Evolutionary conservation across 805 yeast species (phyloP), one percentile per base, ranked within the genome.

Genomic region (Saccharomyces mikatae): DNA sequence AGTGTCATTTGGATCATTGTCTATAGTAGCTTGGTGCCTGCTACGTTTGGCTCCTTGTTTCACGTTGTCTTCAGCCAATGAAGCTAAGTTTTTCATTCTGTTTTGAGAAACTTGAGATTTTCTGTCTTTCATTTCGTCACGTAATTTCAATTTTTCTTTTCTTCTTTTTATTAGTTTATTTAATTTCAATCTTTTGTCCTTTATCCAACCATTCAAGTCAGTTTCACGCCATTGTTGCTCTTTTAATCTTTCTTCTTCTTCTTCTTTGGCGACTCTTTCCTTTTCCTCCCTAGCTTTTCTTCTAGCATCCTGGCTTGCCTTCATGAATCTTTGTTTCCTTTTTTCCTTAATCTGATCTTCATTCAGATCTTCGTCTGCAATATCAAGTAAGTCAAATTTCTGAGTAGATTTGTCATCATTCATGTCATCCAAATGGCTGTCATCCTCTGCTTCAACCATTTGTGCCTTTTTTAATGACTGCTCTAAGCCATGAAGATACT

Each of bases 81-180:
- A 85, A 0, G 97, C 96, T 51, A 92, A 83, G 58, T 82, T 85
- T 67, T 87, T 89, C 97, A 92, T 91, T 63, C 98, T 76, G 71
- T 84, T 81, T 71, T 92, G 97, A 1, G 96, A 89, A 28, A 96
- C 96, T 56, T 81, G 81, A 2, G 97, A 90, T 68, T 90, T 90
- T 60, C 98, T 78, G 71, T 91, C 96, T 60, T 82, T 83, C 69
- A 92, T 77, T 51, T 91, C 95, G 57, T 81, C 87, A 61, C 83
- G 79, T 59, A 89, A 72, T 64, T 87, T 83, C 48, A 79, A 75
- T 55, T 89, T 78, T 36, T 87, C 94, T 62, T 82, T 84, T 57
- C 84, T 77, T 50, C 73, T 75, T 32, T 79, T 75, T n/a, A 88
- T 76, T n/a, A 88, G 70, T 21, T 62, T 73, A 22, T 79, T 79